Base-by-base conservation (phyloP, 441 rosid genomes). In the Adansonia grandidieri region DNA sequence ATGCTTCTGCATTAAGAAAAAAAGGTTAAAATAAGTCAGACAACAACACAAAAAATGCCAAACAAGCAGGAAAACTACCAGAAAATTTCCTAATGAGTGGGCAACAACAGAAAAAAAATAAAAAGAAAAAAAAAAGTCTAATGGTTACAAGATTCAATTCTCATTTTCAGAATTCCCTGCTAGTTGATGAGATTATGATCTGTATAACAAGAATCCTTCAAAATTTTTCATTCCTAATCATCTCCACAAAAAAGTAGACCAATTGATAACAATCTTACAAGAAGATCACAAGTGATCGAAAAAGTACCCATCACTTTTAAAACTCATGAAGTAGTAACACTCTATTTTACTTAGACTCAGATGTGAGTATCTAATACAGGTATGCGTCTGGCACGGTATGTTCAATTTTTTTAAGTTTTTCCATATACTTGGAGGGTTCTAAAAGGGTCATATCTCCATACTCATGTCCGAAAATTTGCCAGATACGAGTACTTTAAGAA, bases 1-100 rank as follows among this genome's bases (percentile, higher is more conserved):
- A 69, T 48, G 42, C 73, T 69, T 48, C 73, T 69, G 42, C 53
- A 48, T 22, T 6, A 1, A 69, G 42, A 28, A 69, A 69, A 69
- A 68, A 1, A 68, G 15, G 74, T 50, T 8, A 47, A 13, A 68
- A 20, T 48, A 19, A 48, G 73, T 47, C 7, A 40, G 17, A 69
- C 22, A 69, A 47, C 57, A 47, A 17, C 32, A 28, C 32, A 51
- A 7, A 65, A 65, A n/a, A n/a, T 42, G 24, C 9, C 28, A 2
- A 57, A 57, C 9, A 11, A 58, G 28, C 3, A 20, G 63, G 63
- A 22, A 17, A 15, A 53, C 3, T 9, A 9, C 0, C 0, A 60
- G 40, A 24, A 10, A 61, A 61, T 3, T 61, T 14, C 6, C 66
- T 24, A 61, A 61, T 2, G n/a, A 24, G 3, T 2, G 15, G n/a